Base-by-base conservation (phyloP, 2,329 filamentous ascomycete species). In the Neonectria hederae region DNA sequence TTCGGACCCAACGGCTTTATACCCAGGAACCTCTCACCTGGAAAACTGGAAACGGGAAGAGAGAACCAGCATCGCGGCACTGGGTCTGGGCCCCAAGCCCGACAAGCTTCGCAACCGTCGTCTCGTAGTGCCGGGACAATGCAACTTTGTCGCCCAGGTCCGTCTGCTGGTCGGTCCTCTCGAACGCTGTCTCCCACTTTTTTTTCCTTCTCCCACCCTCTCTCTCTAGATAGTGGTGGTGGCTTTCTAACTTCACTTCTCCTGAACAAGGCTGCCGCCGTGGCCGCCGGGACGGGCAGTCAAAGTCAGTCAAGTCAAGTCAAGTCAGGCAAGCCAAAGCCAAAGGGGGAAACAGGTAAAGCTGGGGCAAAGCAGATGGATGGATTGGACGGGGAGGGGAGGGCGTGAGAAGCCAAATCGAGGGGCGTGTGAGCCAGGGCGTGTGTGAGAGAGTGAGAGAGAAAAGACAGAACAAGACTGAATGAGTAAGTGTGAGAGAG, bases 1-100 rank as follows among this genome's bases (percentile, higher is more conserved):
- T 62, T 63, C 57, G 70, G 70, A 70, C 69, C 59, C 66, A 70
- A 72, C 70, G 71, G 68, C 70, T 73, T 73, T 72, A 72, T 72
- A 72, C 65, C 67, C 62, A 69, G 58, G 51, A 63, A 42, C 35
- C 26, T 57, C 59, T 43, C 53, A 46, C 24, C 54, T 49, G 22
- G 59, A 49, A 51, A 30, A 42, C 14, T 54, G 49, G 43, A 57
- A 62, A 46, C 53, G 60, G 63, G 69, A 54, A 56, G 45, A 17
- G 46, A 60, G 57, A 68, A 62, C 65, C 66, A 68, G 64, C 59
- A 49, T 65, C 65, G 60, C 60, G 69, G 68, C 67, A 66, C 63
- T 55, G 64, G 63, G 63, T 65, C 67, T 68, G 54, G 67, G 59
- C 65, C 65, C 66, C 45, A 66, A 46, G 49, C 65, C 49, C 45